These are phyloP conservation scores for Centaurea solstitialis DNA, from an alignment of 129 eudicot genomes.

Conservation along the genomic window DNA sequence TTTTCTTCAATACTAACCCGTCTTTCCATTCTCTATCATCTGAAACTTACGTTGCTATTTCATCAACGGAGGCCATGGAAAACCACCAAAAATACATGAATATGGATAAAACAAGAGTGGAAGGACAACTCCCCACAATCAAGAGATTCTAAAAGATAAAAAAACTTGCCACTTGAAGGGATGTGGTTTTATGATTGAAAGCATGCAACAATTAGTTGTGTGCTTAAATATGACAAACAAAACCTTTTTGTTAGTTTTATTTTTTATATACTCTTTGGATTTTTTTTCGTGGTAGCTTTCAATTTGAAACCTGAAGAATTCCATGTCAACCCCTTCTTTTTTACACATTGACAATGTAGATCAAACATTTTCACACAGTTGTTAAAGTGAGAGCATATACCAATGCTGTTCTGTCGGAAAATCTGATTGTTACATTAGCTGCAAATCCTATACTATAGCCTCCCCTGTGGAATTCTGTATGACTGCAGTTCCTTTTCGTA, in stretches of 20 bases:
- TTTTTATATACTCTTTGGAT: not conserved
- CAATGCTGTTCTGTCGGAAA: not conserved
- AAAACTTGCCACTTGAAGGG: not conserved
- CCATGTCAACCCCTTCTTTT: not conserved
- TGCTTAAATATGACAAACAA: not conserved
- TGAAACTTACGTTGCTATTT: constrained; percentile 3
- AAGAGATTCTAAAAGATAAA: constrained; percentile 7
- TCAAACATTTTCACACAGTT: not conserved
- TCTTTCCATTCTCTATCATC: not conserved
- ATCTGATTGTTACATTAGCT: not conserved
- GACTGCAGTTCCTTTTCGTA: not conserved
- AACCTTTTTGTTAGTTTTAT: not conserved
- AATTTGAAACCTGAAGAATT: not conserved
- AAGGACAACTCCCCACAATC: not conserved
- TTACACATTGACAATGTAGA: not conserved
- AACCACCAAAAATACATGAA: not conserved
- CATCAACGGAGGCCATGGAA: not conserved
- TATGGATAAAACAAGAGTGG: not conserved
- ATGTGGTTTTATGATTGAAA: not conserved
- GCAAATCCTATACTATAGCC: not conserved
- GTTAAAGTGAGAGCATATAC: not conserved
- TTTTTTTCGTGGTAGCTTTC: not conserved
- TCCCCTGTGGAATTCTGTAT: not conserved
- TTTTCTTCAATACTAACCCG: constrained; percentile 12
- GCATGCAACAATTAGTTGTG: not conserved